These are phyloP conservation scores for Elaeis guineensis DNA, from an alignment of 176 grass and related monocot genomes.

Conservation along the genomic window DNA sequence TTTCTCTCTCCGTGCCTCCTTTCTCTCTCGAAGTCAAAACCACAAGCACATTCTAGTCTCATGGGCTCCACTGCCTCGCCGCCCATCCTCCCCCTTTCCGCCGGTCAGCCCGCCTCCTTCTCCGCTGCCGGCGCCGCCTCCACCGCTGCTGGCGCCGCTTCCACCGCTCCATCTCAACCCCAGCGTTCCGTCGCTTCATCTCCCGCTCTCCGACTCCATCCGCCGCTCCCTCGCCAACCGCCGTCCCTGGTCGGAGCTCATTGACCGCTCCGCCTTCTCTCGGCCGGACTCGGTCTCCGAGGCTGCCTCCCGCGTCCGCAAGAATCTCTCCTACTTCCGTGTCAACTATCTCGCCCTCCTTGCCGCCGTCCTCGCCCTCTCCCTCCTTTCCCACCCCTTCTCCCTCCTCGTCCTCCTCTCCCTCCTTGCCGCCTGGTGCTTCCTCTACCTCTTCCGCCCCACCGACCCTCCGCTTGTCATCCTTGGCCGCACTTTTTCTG, in stretches of 20 bases:
- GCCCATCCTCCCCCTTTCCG: constrained; percentile 7
- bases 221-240: constrained; percentile 24
- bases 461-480: constrained; percentile 21
- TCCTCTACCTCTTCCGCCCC: constrained; percentile 59
- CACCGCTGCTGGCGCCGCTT: neutral
- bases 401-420: constrained; percentile 39
- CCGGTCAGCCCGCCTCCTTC: neutral
- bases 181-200: constrained; percentile 24
- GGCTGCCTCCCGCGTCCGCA: constrained; percentile 42
- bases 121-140: neutral
- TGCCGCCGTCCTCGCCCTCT: constrained; percentile 28
- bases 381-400: constrained; percentile 44
- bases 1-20: no score
- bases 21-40: no score
- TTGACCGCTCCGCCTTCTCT: constrained; percentile 27
- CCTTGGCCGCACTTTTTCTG: neutral
- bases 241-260: constrained; percentile 31
- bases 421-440: constrained; percentile 44
- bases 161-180: neutral
- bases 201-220: constrained; percentile 13
- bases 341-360: constrained; percentile 61
- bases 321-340: constrained; percentile 79
- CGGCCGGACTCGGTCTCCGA: constrained; percentile 32
- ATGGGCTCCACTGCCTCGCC: no score
- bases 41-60: no score